phyloP scores from a whole-genome alignment of 1,284 basidiomycete genomes.

The Leccinum griseonigrum region DNA sequence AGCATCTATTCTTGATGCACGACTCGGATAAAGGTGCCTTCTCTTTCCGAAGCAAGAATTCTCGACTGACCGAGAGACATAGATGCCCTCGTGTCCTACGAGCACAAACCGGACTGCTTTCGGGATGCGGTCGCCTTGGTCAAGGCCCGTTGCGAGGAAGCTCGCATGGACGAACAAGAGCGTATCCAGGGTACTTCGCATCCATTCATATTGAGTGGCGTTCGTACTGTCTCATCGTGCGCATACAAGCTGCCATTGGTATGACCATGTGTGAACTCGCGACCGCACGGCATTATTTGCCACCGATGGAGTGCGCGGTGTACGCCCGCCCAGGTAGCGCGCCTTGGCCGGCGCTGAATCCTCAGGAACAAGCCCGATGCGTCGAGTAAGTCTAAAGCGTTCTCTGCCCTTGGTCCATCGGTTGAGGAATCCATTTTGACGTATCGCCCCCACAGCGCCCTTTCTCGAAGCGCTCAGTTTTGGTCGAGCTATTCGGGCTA shows the following conservation, averaged over 20 bases:
- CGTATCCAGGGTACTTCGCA: conserved; percentile 48
- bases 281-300: conserved; percentile 62
- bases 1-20: background rate
- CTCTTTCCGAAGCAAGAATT: background rate
- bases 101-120: conserved; percentile 62
- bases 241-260: conserved; percentile 59
- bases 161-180: conserved; percentile 57
- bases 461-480: conserved; percentile 72
- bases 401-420: background rate
- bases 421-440: background rate
- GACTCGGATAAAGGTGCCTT: background rate
- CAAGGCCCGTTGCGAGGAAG: conserved; percentile 48
- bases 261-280: conserved; percentile 76
- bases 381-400: conserved; percentile 41
- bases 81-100: conserved; percentile 25
- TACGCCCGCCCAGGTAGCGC: conserved; percentile 32
- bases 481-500: conserved; percentile 84
- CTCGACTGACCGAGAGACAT: background rate
- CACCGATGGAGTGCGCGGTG: conserved; percentile 62
- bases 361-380: conserved; percentile 42
- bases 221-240: conserved; percentile 13
- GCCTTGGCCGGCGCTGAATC: conserved; percentile 1
- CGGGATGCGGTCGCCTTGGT: conserved; percentile 47
- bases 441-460: conserved; percentile 43
- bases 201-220: background rate